Conservation (phyloP, 805 yeast species). For the Pichia sporocuriosa region DNA sequence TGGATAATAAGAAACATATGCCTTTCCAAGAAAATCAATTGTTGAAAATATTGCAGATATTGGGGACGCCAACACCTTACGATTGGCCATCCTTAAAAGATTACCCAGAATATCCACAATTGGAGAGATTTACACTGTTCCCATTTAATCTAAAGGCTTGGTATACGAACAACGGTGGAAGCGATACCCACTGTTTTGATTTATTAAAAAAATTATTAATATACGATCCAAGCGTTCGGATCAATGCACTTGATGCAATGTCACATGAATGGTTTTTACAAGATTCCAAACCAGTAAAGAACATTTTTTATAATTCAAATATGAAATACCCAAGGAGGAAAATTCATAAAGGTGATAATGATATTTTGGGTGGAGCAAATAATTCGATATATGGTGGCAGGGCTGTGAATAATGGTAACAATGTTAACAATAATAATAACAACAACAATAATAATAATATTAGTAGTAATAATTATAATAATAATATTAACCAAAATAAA, state of each 20-base stretch:
- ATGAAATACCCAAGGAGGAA: constrained; percentile 80
- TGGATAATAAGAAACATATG: constrained; percentile 86
- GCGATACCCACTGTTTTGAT: constrained; percentile 60
- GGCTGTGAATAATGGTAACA: constrained; percentile 3
- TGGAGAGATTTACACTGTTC: constrained; percentile 52
- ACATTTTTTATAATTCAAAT: constrained; percentile 72
- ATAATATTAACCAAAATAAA: constrained; percentile 3
- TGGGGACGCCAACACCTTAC: constrained; percentile 80
- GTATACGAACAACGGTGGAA: constrained; percentile 79
- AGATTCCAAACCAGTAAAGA: constrained; percentile 51
- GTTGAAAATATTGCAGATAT: constrained; percentile 82
- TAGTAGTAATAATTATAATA: constrained; percentile 7
- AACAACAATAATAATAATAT: neutral
- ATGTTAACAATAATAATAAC: constrained; percentile 4
- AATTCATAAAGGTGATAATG: constrained; percentile 81
- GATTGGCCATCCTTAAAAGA: constrained; percentile 73
- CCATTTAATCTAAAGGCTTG: constrained; percentile 72
- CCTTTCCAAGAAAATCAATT: constrained; percentile 94
- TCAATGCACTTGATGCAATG: constrained; percentile 73
- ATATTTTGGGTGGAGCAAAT: constrained; percentile 40
- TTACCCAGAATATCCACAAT: constrained; percentile 76
- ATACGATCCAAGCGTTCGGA: constrained; percentile 75
- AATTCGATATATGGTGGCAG: constrained; percentile 15
- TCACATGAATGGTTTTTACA: constrained; percentile 75
- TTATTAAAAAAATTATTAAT: constrained; percentile 58